Conservation (phyloP, 2,329 filamentous ascomycete genomes). For the Colletotrichum sp. region DNA sequence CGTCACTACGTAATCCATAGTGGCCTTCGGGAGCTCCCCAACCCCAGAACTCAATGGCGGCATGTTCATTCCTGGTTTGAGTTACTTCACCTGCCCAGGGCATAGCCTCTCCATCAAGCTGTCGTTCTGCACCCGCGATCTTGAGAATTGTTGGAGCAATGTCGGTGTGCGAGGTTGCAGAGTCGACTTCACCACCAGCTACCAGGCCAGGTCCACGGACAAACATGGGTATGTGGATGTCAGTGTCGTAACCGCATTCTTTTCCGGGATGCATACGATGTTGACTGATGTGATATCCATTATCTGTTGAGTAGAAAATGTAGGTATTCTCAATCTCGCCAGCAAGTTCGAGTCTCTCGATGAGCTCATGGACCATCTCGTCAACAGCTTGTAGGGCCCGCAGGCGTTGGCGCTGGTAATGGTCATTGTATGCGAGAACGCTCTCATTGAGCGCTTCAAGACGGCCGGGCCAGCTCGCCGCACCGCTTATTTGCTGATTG, state of each 20-base stretch:
- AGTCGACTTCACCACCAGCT: conserved; percentile 32
- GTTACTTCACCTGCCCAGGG: conserved; percentile 28
- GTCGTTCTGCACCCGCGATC: conserved; percentile 36
- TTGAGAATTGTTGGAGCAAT: conserved; percentile 56
- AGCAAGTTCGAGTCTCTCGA: conserved; percentile 28
- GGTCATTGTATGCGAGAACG: conserved; percentile 28
- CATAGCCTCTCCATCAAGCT: conserved; percentile 53
- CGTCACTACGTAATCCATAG: neutral
- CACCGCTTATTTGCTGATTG: neutral
- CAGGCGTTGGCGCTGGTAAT: conserved; percentile 39
- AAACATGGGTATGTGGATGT: conserved; percentile 52
- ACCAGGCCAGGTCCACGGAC: conserved; percentile 50
- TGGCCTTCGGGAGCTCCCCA: conserved; percentile 17
- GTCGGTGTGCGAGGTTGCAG: conserved; percentile 54
- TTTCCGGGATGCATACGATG: conserved; percentile 53
- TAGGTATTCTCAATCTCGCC: conserved; percentile 41
- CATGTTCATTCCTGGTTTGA: conserved; percentile 44
- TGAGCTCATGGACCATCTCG: conserved; percentile 38
- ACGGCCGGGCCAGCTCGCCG: conserved; percentile 41
- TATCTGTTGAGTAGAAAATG: conserved; percentile 53
- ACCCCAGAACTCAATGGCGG: conserved; percentile 55
- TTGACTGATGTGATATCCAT: conserved; percentile 55
- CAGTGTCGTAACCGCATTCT: conserved; percentile 50
- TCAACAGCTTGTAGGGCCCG: conserved; percentile 43
- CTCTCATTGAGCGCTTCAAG: conserved; percentile 30